A percentile compares a stretch with the other conserved stretches of the same genome.
These are phyloP conservation scores for Kodamaea neixiangensis DNA, from an alignment of 805 yeast genomes.

Conservation along the genomic window DNA sequence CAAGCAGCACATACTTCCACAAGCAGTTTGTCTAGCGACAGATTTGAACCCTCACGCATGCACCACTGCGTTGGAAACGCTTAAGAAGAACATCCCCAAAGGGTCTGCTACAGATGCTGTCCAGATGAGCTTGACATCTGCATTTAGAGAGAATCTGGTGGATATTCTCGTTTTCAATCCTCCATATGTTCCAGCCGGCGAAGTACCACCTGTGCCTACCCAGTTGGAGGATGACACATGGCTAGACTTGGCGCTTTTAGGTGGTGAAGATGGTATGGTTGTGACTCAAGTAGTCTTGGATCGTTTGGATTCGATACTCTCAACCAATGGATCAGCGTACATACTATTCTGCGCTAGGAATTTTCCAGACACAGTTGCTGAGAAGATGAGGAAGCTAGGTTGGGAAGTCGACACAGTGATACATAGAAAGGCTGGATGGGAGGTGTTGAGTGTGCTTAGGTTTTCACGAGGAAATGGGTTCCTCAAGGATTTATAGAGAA, in stretches of 20 bases:
- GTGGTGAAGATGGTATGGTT: conserved; percentile 90
- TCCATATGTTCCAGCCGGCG: conserved; percentile 91
- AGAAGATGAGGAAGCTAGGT: conserved; percentile 43
- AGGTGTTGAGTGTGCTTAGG: conserved; percentile 74
- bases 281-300: conserved; percentile 69
- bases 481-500: neutral
- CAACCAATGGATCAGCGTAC: conserved; percentile 73
- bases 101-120: conserved; percentile 22
- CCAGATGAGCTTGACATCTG: conserved; percentile 61
- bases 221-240: conserved; percentile 54
- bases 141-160: conserved; percentile 47
- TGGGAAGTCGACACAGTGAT: conserved; percentile 62
- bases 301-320: conserved; percentile 52
- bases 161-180: conserved; percentile 90
- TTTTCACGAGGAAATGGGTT: conserved; percentile 35
- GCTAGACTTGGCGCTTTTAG: conserved; percentile 88
- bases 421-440: conserved; percentile 93
- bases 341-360: conserved; percentile 91
- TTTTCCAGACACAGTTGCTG: conserved; percentile 64
- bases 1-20: conserved; percentile 54
- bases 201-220: conserved; percentile 62
- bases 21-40: conserved; percentile 61
- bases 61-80: conserved; percentile 33
- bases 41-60: conserved; percentile 86
- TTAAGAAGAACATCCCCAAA: conserved; percentile 19